Evolutionary conservation across 2,329 filamentous ascomycete genomes (phyloP).

Genomic region (Immersiporthe knoxdaviesiana): DNA sequence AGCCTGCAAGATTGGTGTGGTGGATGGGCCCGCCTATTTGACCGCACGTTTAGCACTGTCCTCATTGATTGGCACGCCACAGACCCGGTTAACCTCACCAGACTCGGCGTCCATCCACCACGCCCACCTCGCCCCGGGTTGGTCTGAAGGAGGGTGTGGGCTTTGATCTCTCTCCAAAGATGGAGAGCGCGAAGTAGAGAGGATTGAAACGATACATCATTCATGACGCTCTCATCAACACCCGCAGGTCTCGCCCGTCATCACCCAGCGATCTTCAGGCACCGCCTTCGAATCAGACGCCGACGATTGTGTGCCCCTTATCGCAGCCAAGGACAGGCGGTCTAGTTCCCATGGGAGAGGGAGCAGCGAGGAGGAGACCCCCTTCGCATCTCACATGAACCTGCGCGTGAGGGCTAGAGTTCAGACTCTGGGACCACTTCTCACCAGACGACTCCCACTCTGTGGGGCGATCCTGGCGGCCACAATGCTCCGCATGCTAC

Average conservation of each 20-base stretch:
- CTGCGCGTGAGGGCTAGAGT: not conserved
- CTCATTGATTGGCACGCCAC: constrained; percentile 18
- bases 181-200: not conserved
- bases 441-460: not conserved
- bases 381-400: not conserved
- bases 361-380: too few species aligned
- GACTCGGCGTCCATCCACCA: constrained; percentile 4
- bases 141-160: not conserved
- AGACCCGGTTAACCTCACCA: not conserved
- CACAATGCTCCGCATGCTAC: constrained; percentile 25
- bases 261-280: not conserved
- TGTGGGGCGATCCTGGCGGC: constrained; percentile 20
- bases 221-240: not conserved
- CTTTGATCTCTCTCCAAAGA: not conserved
- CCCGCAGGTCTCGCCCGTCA: not conserved
- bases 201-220: not conserved
- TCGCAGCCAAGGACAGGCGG: not conserved
- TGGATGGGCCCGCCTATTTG: constrained; percentile 9
- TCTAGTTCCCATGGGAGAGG: not conserved
- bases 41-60: constrained; percentile 17
- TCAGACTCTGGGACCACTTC: not conserved
- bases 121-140: not conserved
- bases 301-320: not conserved
- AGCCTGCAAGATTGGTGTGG: constrained; percentile 19
- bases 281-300: not conserved